Base-by-base conservation (phyloP, 2,329 filamentous ascomycete species). In the Sarocladium strictum region DNA sequence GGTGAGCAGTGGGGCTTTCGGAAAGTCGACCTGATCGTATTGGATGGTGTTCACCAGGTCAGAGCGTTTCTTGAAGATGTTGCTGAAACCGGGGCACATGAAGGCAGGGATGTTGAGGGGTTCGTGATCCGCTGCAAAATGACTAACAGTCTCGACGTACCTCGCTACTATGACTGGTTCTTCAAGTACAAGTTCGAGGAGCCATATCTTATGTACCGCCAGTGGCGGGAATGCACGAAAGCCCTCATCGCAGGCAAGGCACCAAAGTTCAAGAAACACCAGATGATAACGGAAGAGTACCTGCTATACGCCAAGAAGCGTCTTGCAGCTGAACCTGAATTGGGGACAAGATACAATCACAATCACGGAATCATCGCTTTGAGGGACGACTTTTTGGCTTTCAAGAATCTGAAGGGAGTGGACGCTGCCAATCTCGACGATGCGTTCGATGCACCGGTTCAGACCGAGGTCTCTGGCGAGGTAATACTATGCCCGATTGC, bases 171-270 rank as follows among this genome's bases (percentile, higher is more conserved):
- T n/a, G 92, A 99, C 68, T 99, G 94, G 94, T 99, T 99, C 72
- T 99, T 99, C 85, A 99, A 99, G 72, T 99, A 92, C 81, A 99
- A 99, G 74, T 99, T 99, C 57, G 94, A 99, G 66, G 94, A 99
- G 72, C 94, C 94, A 0, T 99, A 99, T 67, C 76, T 99, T 57
- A 95, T 99, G 90, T 99, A 97, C 72, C 85, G 94, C 23, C 94
- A 99, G 73, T 99, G 94, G 94, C 86, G 94, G 58, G 94, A 99
- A 73, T 96, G 89, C 67, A 99, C 94, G 40, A 97, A 96, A 69
- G 81, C 89, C 4, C 72, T 97, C 55, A 97, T 99, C 61, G 65
- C 79, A 1, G 87, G 87, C 14, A 87, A 83, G 62, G 72, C 82
- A 37, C 90, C 92, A 11, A 87, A 80, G 60, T 88, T 82, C 74